These are phyloP conservation scores for Trichosporon ovoides DNA, from an alignment of 1,284 basidiomycete genomes.

Conservation along the genomic window DNA sequence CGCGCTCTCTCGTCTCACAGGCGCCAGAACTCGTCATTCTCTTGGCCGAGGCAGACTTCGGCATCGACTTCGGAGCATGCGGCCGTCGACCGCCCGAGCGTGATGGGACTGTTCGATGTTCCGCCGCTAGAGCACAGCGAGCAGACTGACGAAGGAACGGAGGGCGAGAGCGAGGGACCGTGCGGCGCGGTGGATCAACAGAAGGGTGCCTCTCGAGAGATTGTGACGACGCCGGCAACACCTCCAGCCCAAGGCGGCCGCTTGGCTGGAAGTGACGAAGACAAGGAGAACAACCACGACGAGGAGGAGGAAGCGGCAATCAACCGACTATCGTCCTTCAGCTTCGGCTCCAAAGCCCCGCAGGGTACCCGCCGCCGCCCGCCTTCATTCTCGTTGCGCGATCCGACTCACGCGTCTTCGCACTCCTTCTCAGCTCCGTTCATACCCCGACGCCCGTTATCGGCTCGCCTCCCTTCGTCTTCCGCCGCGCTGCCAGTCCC, in stretches of 20 bases:
- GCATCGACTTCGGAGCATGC: background rate
- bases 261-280: slow-evolving; percentile 7
- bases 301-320: slow-evolving; percentile 20
- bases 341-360: slow-evolving; percentile 36
- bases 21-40: slow-evolving; percentile 18
- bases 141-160: slow-evolving; percentile 2
- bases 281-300: slow-evolving; percentile 12
- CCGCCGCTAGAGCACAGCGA: slow-evolving; percentile 9
- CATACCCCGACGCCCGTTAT: background rate
- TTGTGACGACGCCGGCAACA: slow-evolving; percentile 35
- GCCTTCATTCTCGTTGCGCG: slow-evolving; percentile 14
- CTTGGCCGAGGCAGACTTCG: slow-evolving; percentile 13
- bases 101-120: slow-evolving; percentile 16
- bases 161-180: slow-evolving; percentile 9
- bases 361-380: slow-evolving; percentile 11
- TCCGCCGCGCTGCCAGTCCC: slow-evolving; percentile 5
- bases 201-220: slow-evolving; percentile 19
- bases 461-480: background rate
- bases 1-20: slow-evolving; percentile 11
- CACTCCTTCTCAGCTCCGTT: background rate
- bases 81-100: slow-evolving; percentile 3
- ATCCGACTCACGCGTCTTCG: slow-evolving; percentile 9
- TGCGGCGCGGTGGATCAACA: slow-evolving; percentile 7
- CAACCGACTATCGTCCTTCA: slow-evolving; percentile 32
- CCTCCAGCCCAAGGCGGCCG: slow-evolving; percentile 22